Conservation (phyloP, 208 protist genomes). For the Crithidia thermophila region DNA sequence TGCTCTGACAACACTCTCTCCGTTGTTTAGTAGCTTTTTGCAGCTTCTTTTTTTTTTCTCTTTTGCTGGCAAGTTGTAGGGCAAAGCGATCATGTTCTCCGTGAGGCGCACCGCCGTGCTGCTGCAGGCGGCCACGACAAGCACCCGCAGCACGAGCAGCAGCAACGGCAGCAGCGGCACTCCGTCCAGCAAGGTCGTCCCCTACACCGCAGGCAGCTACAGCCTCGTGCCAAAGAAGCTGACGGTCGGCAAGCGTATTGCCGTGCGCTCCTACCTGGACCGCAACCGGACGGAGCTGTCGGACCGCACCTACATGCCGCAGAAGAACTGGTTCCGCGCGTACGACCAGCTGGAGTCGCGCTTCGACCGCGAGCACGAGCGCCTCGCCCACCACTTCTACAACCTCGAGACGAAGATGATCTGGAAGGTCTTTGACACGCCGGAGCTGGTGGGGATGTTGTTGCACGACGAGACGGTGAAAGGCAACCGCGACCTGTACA, state of each 20-base stretch:
- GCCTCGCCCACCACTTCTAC: slow-evolving; percentile 76
- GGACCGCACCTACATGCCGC: slow-evolving; percentile 88
- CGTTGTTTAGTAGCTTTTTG: not conserved
- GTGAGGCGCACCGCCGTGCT: slow-evolving; percentile 19
- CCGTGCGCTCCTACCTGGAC: slow-evolving; percentile 85
- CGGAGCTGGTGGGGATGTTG: slow-evolving; percentile 84
- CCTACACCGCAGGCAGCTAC: slow-evolving; percentile 65
- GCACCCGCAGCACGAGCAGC: too few species aligned
- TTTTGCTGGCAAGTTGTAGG: slow-evolving; percentile 15
- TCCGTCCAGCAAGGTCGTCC: slow-evolving; percentile 21
- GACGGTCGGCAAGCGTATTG: slow-evolving; percentile 79
- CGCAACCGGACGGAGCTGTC: slow-evolving; percentile 90
- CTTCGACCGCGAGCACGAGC: slow-evolving; percentile 68
- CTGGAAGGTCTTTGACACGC: slow-evolving; percentile 89
- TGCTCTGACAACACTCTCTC: too few species aligned
- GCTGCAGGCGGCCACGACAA: slow-evolving; percentile 20
- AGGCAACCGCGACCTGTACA: slow-evolving; percentile 73
- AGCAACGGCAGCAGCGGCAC: not conserved
- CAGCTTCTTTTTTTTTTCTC: slow-evolving; percentile 15
- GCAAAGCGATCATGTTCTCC: slow-evolving; percentile 11
- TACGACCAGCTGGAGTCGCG: slow-evolving; percentile 40
- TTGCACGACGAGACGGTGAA: slow-evolving; percentile 88
- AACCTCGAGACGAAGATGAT: slow-evolving; percentile 89
- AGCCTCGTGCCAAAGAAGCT: slow-evolving; percentile 69
- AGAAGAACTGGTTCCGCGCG: slow-evolving; percentile 84